Conservation (phyloP, 2,329 filamentous ascomycete species). For the Curvularia lunata region DNA sequence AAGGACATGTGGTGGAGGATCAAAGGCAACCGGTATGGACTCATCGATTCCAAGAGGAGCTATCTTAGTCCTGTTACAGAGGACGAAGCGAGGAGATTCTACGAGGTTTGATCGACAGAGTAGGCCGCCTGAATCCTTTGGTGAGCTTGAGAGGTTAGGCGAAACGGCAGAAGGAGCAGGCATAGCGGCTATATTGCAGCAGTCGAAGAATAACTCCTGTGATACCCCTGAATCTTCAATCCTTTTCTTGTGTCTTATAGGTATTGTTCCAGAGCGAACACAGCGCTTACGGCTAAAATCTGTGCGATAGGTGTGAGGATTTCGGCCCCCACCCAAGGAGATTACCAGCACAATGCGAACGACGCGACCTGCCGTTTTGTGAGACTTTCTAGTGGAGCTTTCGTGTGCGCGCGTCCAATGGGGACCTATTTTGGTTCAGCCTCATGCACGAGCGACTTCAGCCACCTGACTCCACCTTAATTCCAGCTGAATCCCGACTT, state of each 20-base stretch:
- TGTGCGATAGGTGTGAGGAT: not conserved
- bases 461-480: constrained; percentile 27
- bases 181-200: not conserved
- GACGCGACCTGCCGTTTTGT: constrained; percentile 13
- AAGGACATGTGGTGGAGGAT: constrained; percentile 83
- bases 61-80: constrained; percentile 70
- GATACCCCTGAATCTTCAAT: not conserved
- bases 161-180: not conserved
- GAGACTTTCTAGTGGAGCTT: constrained; percentile 9
- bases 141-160: not conserved
- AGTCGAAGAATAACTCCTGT: not conserved
- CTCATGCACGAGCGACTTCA: constrained; percentile 16
- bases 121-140: not conserved
- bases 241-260: not conserved
- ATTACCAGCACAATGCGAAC: constrained; percentile 10
- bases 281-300: not conserved
- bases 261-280: not conserved
- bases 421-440: constrained; percentile 21
- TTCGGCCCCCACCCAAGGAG: not conserved
- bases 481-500: constrained; percentile 21
- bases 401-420: constrained; percentile 8
- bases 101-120: constrained; percentile 23
- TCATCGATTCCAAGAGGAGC: constrained; percentile 70
- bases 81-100: constrained; percentile 67
- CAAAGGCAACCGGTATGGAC: constrained; percentile 69